These are phyloP conservation scores for Linderniella brevidens DNA, from an alignment of 257 asterid genomes.

Conservation along the genomic window DNA sequence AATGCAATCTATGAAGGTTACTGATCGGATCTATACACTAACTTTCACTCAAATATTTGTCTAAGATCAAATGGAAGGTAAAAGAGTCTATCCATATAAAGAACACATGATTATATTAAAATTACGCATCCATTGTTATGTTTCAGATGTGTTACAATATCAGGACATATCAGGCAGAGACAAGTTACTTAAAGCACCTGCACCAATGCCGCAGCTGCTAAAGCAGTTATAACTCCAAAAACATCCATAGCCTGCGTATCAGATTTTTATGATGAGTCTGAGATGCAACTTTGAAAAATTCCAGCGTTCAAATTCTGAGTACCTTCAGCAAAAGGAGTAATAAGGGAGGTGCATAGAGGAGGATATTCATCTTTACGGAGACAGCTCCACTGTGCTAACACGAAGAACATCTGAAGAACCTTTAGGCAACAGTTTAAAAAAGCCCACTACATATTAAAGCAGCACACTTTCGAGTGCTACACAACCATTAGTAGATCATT, in stretches of 20 bases:
- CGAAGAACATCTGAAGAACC: slow-evolving; percentile 25
- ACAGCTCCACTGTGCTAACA: slow-evolving; percentile 83
- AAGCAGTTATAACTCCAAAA: slow-evolving; percentile 75
- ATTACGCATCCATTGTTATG: too few species aligned
- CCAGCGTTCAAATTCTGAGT: slow-evolving; percentile 3
- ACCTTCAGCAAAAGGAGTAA: slow-evolving; percentile 80
- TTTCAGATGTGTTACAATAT: too few species aligned
- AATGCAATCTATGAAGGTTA: too few species aligned
- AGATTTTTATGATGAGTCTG: slow-evolving; percentile 13
- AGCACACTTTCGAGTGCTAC: too few species aligned
- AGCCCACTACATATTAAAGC: too few species aligned
- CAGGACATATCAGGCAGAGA: slow-evolving; percentile 19
- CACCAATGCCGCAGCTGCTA: slow-evolving; percentile 83
- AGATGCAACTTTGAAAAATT: too few species aligned
- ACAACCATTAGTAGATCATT: too few species aligned
- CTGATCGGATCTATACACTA: too few species aligned
- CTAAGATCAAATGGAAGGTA: too few species aligned
- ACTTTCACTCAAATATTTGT: too few species aligned
- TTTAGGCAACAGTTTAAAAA: slow-evolving; percentile 13
- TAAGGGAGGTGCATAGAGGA: slow-evolving; percentile 71
- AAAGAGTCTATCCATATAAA: too few species aligned
- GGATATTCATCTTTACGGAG: slow-evolving; percentile 92
- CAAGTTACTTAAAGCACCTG: slow-evolving; percentile 47
- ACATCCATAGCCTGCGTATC: slow-evolving; percentile 71
- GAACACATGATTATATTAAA: too few species aligned